phyloP scores from a whole-genome alignment of 2,329 filamentous ascomycete genomes.

The Verticillium albo-atrum region DNA sequence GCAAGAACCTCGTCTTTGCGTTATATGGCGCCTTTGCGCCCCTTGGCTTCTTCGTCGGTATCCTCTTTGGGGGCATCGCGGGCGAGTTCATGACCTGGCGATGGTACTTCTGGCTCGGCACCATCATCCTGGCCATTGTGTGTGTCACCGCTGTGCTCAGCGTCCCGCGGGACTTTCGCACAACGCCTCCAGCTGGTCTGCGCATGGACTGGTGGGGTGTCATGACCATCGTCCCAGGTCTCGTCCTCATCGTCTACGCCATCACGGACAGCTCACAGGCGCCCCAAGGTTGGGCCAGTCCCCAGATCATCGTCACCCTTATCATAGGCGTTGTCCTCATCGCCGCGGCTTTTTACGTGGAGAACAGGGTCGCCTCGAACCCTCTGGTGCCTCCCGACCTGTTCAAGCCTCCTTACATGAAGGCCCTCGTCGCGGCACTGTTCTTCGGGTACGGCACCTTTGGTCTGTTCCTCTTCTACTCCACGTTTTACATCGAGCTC shows the following conservation, averaged over 20 bases:
- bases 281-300: constrained; percentile 56
- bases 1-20: constrained; percentile 64
- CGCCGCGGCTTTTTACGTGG: constrained; percentile 52
- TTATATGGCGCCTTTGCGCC: constrained; percentile 55
- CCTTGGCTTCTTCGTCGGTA: constrained; percentile 58
- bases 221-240: constrained; percentile 47
- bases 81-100: constrained; percentile 58
- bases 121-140: constrained; percentile 36
- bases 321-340: constrained; percentile 51
- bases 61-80: constrained; percentile 60
- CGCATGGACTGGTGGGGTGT: constrained; percentile 60
- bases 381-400: constrained; percentile 61
- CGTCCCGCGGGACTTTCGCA: constrained; percentile 29
- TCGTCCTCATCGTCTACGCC: constrained; percentile 62
- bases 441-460: constrained; percentile 58
- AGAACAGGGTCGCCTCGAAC: constrained; percentile 54
- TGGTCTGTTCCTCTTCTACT: constrained; percentile 60
- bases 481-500: constrained; percentile 59
- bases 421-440: constrained; percentile 47
- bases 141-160: constrained; percentile 37
- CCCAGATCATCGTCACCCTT: constrained; percentile 60
- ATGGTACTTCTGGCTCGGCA: constrained; percentile 68
- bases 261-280: constrained; percentile 64
- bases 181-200: constrained; percentile 14
- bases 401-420: constrained; percentile 60